Evolutionary conservation across 2,329 filamentous ascomycete genomes (phyloP).

Genomic region (Zopfia rhizophila): DNA sequence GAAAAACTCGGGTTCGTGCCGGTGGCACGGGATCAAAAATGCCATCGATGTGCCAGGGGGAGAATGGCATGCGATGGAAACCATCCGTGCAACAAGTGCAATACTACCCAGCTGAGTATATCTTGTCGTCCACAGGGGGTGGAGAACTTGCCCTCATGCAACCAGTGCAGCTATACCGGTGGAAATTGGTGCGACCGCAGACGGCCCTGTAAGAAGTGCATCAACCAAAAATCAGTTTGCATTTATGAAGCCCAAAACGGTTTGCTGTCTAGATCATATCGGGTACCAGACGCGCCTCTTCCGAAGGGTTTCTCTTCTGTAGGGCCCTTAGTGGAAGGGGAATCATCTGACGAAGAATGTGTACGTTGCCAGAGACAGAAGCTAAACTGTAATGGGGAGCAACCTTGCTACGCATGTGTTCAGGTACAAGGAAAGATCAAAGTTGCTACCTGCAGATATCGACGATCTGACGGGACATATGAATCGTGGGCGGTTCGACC

Average conservation of each 20-base stretch:
- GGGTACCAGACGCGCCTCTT: not conserved
- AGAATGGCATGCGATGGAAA: conserved; percentile 5
- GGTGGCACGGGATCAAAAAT: conserved; percentile 2
- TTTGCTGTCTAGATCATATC: not conserved
- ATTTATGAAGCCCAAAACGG: conserved; percentile 2
- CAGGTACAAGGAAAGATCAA: no score
- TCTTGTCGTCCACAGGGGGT: not conserved
- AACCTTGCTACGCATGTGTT: not conserved
- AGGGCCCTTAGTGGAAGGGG: not conserved
- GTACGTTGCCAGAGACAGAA: not conserved
- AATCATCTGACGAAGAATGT: conserved; percentile 1
- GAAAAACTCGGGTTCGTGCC: conserved; percentile 1
- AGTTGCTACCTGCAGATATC: conserved; percentile 1
- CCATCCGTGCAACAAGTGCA: conserved; percentile 1
- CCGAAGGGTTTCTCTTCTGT: conserved; percentile 3
- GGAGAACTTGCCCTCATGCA: conserved; percentile 2
- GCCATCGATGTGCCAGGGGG: conserved; percentile 4
- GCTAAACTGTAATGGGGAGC: conserved; percentile 1
- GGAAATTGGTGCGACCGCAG: not conserved
- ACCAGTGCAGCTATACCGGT: not conserved
- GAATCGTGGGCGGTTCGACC: conserved; percentile 4
- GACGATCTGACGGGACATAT: conserved; percentile 3
- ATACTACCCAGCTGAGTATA: not conserved
- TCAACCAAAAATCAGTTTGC: conserved; percentile 2
- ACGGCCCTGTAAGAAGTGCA: conserved; percentile 2